These are phyloP conservation scores for Aspergillus sp. DNA, from an alignment of 2,329 filamentous ascomycete genomes.

Conservation along the genomic window DNA sequence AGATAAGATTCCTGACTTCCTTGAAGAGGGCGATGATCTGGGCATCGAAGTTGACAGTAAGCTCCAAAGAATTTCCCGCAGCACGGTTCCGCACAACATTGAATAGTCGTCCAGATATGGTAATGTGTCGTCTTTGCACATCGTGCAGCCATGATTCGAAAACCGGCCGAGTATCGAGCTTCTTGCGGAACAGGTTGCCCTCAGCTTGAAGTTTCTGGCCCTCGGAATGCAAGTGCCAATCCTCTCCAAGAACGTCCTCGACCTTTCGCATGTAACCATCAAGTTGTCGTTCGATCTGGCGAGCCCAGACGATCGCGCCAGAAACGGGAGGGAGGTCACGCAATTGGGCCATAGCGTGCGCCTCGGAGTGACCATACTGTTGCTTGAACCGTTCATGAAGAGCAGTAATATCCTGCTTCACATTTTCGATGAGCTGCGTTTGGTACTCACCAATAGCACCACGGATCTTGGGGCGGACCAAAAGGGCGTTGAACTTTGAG, in stretches of 20 bases:
- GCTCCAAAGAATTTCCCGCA: conserved; percentile 81
- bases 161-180: conserved; percentile 87
- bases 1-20: conserved; percentile 90
- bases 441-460: conserved; percentile 98
- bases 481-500: conserved; percentile 98
- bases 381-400: conserved; percentile 98
- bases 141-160: conserved; percentile 95
- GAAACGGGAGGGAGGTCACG: conserved; percentile 94
- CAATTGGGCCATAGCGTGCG: conserved; percentile 95
- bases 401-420: conserved; percentile 89
- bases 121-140: conserved; percentile 80
- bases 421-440: conserved; percentile 94
- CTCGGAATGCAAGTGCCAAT: conserved; percentile 92
- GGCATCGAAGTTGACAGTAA: conserved; percentile 92
- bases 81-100: conserved; percentile 82
- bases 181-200: conserved; percentile 90
- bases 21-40: conserved; percentile 98
- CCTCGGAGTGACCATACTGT: conserved; percentile 96
- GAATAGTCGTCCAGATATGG: conserved; percentile 88
- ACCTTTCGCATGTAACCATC: conserved; percentile 98
- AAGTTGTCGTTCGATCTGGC: conserved; percentile 93
- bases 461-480: conserved; percentile 97
- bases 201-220: conserved; percentile 91
- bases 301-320: conserved; percentile 94
- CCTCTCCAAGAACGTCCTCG: conserved; percentile 91